Evolutionary conservation across 176 grass and related monocot genomes (phyloP).

Genomic region (Oryza glumipatula): DNA sequence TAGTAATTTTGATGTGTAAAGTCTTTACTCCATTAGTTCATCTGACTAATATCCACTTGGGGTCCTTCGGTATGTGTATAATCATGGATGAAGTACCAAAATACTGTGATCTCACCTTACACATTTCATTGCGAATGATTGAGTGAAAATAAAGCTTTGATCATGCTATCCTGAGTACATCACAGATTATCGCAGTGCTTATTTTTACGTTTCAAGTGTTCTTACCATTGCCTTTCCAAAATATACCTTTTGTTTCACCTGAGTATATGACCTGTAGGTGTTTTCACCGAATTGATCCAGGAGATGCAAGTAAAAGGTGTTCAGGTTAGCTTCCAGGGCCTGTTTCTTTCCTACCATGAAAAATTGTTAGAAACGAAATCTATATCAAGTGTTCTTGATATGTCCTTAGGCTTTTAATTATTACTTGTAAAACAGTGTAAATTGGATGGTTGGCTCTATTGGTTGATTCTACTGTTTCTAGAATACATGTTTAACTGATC

Average conservation of each 20-base stretch:
- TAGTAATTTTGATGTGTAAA: background rate
- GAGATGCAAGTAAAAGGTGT: constrained; percentile 98
- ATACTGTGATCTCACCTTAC: background rate
- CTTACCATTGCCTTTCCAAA: background rate
- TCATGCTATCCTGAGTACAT: background rate
- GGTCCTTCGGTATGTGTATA: background rate
- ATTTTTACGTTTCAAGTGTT: background rate
- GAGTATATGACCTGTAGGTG: constrained; percentile 54
- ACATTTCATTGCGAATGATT: background rate
- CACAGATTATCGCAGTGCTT: background rate
- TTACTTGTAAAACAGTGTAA: background rate
- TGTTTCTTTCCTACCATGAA: constrained; percentile 18
- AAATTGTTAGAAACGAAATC: background rate
- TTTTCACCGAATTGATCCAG: constrained; percentile 98
- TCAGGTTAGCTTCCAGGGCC: constrained; percentile 62
- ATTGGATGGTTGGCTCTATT: background rate
- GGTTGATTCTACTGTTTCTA: background rate
- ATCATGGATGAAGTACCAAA: background rate
- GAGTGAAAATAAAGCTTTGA: background rate
- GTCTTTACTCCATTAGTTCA: background rate
- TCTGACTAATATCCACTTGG: background rate
- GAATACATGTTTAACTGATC: background rate
- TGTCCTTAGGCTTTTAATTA: background rate
- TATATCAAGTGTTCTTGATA: background rate
- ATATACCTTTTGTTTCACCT: background rate